phyloP scores from a whole-genome alignment of 1,284 basidiomycete genomes.

The Ustilago sp. region DNA sequence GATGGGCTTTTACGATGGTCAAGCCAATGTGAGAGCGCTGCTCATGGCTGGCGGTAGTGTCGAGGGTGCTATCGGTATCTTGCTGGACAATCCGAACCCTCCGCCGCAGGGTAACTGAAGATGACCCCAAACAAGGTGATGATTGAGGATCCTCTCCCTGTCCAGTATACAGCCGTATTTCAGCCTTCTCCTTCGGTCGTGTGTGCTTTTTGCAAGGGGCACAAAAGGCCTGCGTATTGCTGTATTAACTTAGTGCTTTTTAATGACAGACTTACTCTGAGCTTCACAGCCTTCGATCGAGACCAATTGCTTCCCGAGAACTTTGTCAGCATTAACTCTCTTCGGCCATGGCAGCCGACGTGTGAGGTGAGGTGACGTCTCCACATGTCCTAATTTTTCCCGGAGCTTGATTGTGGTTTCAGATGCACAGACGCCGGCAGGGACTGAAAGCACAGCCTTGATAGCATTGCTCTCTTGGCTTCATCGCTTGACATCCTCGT shows the following conservation, averaged over 20 bases:
- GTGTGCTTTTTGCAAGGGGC: background rate
- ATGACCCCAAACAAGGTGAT: background rate
- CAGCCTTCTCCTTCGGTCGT: background rate
- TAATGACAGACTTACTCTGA: background rate
- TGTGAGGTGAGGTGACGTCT: conserved; percentile 1
- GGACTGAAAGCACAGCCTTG: conserved; percentile 2
- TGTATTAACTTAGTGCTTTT: background rate
- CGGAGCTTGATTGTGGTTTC: background rate
- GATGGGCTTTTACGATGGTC: conserved; percentile 66
- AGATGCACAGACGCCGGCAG: conserved; percentile 5
- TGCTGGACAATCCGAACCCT: conserved; percentile 57
- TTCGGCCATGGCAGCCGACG: background rate
- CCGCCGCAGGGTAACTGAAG: conserved; percentile 20
- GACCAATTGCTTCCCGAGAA: background rate
- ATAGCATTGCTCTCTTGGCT: conserved; percentile 1
- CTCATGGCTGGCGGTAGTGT: conserved; percentile 64
- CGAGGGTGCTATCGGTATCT: conserved; percentile 60
- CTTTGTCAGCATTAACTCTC: background rate
- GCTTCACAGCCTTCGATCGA: no score
- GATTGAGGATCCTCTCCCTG: background rate
- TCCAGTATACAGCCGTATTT: background rate
- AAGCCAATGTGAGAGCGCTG: conserved; percentile 62
- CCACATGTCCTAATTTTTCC: background rate
- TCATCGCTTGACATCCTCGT: background rate
- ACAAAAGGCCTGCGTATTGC: background rate